These are phyloP conservation scores for Laetiporus sulphureus DNA, from an alignment of 1,284 basidiomycete genomes.

Conservation along the genomic window DNA sequence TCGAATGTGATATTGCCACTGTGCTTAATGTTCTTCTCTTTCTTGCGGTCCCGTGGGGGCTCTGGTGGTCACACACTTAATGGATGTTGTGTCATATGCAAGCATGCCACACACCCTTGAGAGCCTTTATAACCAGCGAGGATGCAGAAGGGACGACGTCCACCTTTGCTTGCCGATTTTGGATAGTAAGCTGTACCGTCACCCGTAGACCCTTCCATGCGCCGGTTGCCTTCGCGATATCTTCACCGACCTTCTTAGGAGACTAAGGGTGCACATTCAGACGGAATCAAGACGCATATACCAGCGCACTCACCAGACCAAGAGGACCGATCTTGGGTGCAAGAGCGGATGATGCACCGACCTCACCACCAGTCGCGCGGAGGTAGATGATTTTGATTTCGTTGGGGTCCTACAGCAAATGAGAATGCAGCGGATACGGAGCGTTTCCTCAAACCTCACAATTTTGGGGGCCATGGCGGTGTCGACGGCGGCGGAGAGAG, in stretches of 20 bases:
- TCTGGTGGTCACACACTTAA: conserved; percentile 41
- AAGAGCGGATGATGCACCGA: conserved; percentile 97
- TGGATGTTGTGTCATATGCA: not conserved
- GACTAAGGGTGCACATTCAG: conserved; percentile 72
- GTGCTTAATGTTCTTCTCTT: conserved; percentile 99
- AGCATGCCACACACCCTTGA: conserved; percentile 71
- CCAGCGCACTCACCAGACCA: conserved; percentile 76
- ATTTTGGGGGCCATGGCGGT: conserved; percentile 75
- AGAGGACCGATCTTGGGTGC: conserved; percentile 99
- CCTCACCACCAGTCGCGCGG: conserved; percentile 98
- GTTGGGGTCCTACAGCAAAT: conserved; percentile 67
- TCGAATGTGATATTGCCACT: conserved; percentile 92
- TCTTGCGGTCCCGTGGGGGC: conserved; percentile 98
- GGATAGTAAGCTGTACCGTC: conserved; percentile 98
- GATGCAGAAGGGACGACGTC: conserved; percentile 97
- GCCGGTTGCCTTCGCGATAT: conserved; percentile 98
- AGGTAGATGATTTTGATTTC: conserved; percentile 99
- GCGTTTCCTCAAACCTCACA: conserved; percentile 34
- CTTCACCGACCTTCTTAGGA: conserved; percentile 99
- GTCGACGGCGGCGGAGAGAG: no score
- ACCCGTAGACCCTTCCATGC: conserved; percentile 99
- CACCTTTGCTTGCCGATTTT: conserved; percentile 98
- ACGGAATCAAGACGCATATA: not conserved
- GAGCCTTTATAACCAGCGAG: conserved; percentile 96
- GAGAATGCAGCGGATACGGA: conserved; percentile 2